phyloP scores from a whole-genome alignment of 176 grass and related monocot genomes.

The Dactylis glomerata region DNA sequence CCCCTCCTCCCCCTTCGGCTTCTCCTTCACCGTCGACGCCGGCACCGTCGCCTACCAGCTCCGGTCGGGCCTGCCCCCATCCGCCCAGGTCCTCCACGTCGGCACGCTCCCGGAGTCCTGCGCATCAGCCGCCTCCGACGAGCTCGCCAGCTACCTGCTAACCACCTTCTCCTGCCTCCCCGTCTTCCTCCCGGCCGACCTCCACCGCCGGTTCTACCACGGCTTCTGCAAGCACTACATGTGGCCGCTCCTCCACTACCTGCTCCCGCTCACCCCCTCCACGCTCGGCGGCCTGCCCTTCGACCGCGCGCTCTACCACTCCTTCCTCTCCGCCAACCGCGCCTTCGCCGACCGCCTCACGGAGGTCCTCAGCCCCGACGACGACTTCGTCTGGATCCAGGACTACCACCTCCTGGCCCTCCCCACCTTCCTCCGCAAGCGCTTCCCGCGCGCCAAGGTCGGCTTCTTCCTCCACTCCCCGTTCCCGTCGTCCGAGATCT shows the following conservation, averaged over 20 bases:
- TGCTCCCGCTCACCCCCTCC: conserved; percentile 72
- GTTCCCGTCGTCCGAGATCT: conserved; percentile 95
- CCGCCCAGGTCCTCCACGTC: conserved; percentile 58
- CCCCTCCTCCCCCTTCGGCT: conserved; percentile 46
- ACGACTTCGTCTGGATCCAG: conserved; percentile 93
- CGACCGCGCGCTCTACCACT: conserved; percentile 81
- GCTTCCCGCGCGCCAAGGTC: conserved; percentile 69
- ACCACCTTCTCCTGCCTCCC: conserved; percentile 68
- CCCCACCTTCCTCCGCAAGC: conserved; percentile 89
- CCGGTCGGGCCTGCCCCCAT: conserved; percentile 51
- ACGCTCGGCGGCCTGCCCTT: conserved; percentile 69
- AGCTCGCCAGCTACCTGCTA: conserved; percentile 55
- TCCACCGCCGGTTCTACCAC: conserved; percentile 83
- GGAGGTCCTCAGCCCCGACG: conserved; percentile 79
- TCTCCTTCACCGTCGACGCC: conserved; percentile 50
- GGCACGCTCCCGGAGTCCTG: conserved; percentile 50
- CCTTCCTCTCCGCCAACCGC: conserved; percentile 91
- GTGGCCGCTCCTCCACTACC: conserved; percentile 95
- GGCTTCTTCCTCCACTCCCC: conserved; percentile 97
- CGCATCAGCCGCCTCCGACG: conserved; percentile 35
- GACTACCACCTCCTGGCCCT: conserved; percentile 92
- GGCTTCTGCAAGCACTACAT: conserved; percentile 98
- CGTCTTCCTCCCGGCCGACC: conserved; percentile 63
- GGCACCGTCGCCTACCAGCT: conserved; percentile 68
- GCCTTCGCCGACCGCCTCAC: conserved; percentile 84